Base-by-base conservation (phyloP, 1,284 basidiomycete genomes). In the Trichosporon sp. region DNA sequence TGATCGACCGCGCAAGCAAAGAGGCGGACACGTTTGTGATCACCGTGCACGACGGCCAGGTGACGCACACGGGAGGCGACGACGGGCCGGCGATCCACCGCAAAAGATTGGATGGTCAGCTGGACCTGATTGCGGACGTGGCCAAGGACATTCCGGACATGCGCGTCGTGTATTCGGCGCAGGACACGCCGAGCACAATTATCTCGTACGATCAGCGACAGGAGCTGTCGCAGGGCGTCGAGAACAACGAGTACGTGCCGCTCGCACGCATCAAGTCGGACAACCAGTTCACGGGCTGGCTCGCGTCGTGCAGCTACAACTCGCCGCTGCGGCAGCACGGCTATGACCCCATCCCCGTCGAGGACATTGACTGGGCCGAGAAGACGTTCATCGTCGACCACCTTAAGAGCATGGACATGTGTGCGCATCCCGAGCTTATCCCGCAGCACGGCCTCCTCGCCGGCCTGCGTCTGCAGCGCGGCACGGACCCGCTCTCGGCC, bases 111-210 rank as follows among this genome's bases (percentile, higher is more conserved):
- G 68, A 76, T 7, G 82, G 80, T 16, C 83, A 85, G 74, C 70
- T 80, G 14, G 76, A 76, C 3, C 70, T 83, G 43, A 66, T 80
- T 78, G 65, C 67, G 40, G 77, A 76, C 8, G 75, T 84, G 43
- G 77, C 76, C 1, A 65, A 78, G 66, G 78, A 75, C 72, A 64
- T 85, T 16, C 77, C 78, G 4, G 83, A 84, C 73, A 71, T 81
- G 56, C 70, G 73, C 14, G 80, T 73, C 4, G 78, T 81, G 14
- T 81, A 79, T 69, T 76, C 78, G 11, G 75, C 81, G 37, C 81
- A 82, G 70, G 81, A 85, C 73, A 87, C 86, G 19, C 88, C 88
- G 1, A 82, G 80, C 46, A 77, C 86, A 21, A 79, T 85, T n/a
- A 82, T 86, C 1, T 84, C 87, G 68, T 85, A 82, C 71, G 85